Percentiles rank a stretch among this genome's conserved stretches.
phyloP scores from a whole-genome alignment of 1,139 yeast genomes.

The Geotrichum cucujoidarum region DNA sequence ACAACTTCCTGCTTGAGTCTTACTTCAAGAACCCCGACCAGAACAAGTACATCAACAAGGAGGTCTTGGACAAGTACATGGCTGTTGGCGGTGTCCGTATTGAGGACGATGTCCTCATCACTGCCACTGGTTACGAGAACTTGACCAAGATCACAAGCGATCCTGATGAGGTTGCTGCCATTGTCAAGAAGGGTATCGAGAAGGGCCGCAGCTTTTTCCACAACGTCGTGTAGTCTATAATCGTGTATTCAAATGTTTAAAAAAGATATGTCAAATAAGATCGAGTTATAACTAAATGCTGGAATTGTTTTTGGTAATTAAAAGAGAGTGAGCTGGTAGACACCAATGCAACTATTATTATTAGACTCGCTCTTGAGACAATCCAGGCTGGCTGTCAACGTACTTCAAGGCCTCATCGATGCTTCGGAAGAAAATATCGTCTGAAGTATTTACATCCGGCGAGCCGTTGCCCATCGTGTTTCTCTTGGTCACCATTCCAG shows the following conservation, averaged over 20 bases:
- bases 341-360: not conserved
- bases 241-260: not conserved
- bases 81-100: conserved; percentile 93
- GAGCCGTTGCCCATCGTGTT: conserved; percentile 16
- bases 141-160: conserved; percentile 79
- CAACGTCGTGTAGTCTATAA: conserved; percentile 37
- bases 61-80: conserved; percentile 70
- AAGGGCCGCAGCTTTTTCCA: conserved; percentile 65
- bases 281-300: too few relatives aligned
- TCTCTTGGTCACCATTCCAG: conserved; percentile 31
- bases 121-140: conserved; percentile 71
- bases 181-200: conserved; percentile 67
- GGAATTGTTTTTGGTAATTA: too few relatives aligned
- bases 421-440: conserved; percentile 32
- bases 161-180: conserved; percentile 70
- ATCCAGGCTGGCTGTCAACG: conserved; percentile 21
- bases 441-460: not conserved
- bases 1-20: conserved; percentile 70
- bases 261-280: too few relatives aligned
- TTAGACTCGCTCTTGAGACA: not conserved
- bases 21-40: conserved; percentile 55
- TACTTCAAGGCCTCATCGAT: conserved; percentile 37
- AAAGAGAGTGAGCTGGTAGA: not conserved
- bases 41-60: conserved; percentile 56
- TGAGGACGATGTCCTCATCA: conserved; percentile 85